phyloP scores from a whole-genome alignment of 495 filamentous ascomycete genomes.

The Penicillium tannophilum region DNA sequence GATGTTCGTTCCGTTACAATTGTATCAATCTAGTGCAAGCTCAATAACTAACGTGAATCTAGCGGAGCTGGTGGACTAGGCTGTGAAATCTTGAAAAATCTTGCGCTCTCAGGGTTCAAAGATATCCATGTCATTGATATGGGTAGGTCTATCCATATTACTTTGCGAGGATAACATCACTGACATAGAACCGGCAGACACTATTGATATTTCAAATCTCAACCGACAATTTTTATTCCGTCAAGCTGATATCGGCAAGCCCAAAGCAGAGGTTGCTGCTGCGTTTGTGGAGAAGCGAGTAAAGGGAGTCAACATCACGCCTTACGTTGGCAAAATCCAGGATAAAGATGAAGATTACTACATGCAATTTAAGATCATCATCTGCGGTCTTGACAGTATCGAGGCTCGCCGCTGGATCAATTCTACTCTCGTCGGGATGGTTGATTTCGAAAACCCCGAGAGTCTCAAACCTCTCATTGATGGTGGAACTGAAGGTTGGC shows the following conservation, averaged over 20 bases:
- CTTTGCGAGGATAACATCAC: background rate
- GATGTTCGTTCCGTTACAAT: conserved; percentile 31
- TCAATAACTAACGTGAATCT: conserved; percentile 11
- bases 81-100: conserved; percentile 96
- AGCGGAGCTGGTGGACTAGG: conserved; percentile 94
- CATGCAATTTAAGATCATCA: conserved; percentile 91
- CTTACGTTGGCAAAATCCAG: conserved; percentile 92
- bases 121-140: conserved; percentile 99
- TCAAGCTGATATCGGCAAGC: conserved; percentile 85
- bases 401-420: conserved; percentile 99
- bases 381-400: conserved; percentile 97
- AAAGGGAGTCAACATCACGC: conserved; percentile 87
- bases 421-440: conserved; percentile 85
- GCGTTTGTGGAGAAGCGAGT: conserved; percentile 87
- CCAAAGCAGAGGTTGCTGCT: conserved; percentile 92
- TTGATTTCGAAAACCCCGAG: conserved; percentile 76
- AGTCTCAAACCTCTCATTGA: conserved; percentile 90
- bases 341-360: conserved; percentile 98
- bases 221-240: conserved; percentile 99
- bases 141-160: conserved; percentile 52
- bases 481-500: conserved; percentile 87
- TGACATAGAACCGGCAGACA: conserved; percentile 58
- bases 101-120: conserved; percentile 93
- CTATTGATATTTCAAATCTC: conserved; percentile 97
- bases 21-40: background rate